These are phyloP conservation scores for Chlorella variabilis DNA, from an alignment of 163 green algal genomes.

Conservation along the genomic window DNA sequence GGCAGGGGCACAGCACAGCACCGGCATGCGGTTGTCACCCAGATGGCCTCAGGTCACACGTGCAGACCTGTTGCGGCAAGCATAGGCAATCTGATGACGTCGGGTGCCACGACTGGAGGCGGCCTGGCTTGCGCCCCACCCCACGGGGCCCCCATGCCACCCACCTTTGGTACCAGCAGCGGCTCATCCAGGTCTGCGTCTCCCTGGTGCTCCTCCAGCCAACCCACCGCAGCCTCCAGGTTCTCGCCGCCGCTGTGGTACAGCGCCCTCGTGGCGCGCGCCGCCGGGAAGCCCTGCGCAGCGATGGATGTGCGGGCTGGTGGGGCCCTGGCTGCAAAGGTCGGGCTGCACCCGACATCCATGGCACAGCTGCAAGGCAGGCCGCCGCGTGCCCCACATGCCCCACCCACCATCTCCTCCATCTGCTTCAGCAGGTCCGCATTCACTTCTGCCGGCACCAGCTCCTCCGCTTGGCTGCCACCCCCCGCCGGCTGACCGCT, in stretches of 20 bases:
- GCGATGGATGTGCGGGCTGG: too few species aligned
- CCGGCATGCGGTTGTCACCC: too few species aligned
- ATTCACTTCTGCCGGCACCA: slow-evolving; percentile 71
- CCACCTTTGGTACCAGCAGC: slow-evolving; percentile 76
- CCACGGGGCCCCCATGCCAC: too few species aligned
- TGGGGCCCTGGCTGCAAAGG: too few species aligned
- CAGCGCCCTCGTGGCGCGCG: slow-evolving; percentile 57
- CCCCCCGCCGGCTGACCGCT: background rate
- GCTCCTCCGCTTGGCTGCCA: background rate
- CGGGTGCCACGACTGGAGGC: too few species aligned
- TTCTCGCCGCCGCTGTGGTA: slow-evolving; percentile 61
- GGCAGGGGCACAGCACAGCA: background rate
- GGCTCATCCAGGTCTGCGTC: slow-evolving; percentile 81
- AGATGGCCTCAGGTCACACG: too few species aligned
- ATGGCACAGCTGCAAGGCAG: too few species aligned
- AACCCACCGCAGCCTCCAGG: slow-evolving; percentile 80
- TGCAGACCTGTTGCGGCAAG: too few species aligned
- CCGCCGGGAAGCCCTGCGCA: slow-evolving; percentile 20
- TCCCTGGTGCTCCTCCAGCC: slow-evolving; percentile 66
- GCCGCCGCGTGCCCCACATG: too few species aligned
- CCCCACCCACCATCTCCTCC: slow-evolving; percentile 73
- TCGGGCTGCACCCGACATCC: too few species aligned
- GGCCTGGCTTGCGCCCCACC: too few species aligned
- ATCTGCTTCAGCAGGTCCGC: slow-evolving; percentile 64
- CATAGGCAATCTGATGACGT: too few species aligned